Evolutionary conservation across 1,139 yeast species (phyloP).

Genomic region (Blastobotrys aristatus): DNA sequence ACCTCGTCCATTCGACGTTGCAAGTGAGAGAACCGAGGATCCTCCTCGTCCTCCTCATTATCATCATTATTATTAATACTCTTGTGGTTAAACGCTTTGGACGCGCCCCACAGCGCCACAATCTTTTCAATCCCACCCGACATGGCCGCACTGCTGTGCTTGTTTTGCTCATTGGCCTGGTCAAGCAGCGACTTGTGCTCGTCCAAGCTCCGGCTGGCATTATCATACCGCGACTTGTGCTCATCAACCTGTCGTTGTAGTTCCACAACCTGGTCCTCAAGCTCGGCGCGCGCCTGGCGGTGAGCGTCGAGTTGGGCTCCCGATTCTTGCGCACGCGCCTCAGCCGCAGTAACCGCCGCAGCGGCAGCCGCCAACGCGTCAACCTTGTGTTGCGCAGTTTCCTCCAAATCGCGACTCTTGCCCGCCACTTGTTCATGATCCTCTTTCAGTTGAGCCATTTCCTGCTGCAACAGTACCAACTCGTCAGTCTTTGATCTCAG

Average conservation of each 20-base stretch:
- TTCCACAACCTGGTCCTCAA: conserved; percentile 20
- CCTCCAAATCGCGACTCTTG: conserved; percentile 23
- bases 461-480: conserved; percentile 25
- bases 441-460: conserved; percentile 19
- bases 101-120: conserved; percentile 31
- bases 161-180: conserved; percentile 23
- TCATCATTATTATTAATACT: conserved; percentile 16
- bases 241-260: conserved; percentile 23
- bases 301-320: conserved; percentile 23
- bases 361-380: conserved; percentile 29
- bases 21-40: conserved; percentile 21
- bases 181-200: conserved; percentile 20
- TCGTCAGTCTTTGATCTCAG: conserved; percentile 27
- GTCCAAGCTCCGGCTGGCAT: conserved; percentile 19
- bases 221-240: conserved; percentile 17
- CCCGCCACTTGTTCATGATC: conserved; percentile 20
- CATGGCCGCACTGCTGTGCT: conserved; percentile 25
- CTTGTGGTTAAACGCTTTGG: conserved; percentile 22
- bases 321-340: conserved; percentile 24
- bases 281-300: conserved; percentile 19
- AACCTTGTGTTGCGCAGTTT: conserved; percentile 28
- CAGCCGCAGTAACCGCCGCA: conserved; percentile 30
- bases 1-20: conserved; percentile 24
- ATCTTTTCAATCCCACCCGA: conserved; percentile 26
- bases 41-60: conserved; percentile 18